Conservation (phyloP, 2,329 filamentous ascomycete species). For the Hypocreales sp. region DNA sequence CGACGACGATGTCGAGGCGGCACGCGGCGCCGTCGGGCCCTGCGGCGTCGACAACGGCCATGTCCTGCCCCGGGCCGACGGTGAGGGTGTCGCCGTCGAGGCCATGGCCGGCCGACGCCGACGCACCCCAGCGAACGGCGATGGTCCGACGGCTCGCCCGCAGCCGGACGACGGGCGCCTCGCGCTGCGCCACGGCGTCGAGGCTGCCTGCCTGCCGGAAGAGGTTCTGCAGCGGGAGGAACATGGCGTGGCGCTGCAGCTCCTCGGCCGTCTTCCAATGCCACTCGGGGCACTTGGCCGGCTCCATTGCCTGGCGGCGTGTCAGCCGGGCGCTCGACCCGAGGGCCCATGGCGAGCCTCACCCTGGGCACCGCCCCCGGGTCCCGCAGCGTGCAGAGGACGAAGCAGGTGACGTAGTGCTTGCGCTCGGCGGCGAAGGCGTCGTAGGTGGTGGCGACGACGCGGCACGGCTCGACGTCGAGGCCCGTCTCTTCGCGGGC, state of each 20-base stretch:
- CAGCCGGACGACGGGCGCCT: not conserved
- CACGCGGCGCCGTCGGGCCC: not conserved
- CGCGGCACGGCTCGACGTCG: slow-evolving; percentile 30
- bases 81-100: not conserved
- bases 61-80: not conserved
- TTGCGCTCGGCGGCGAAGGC: slow-evolving; percentile 42
- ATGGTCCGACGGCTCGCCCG: not conserved
- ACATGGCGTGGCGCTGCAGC: slow-evolving; percentile 18
- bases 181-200: slow-evolving; percentile 4
- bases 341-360: too few relatives aligned
- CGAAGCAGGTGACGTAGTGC: slow-evolving; percentile 64
- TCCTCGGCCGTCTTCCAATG: slow-evolving; percentile 29
- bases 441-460: slow-evolving; percentile 51
- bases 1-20: not conserved
- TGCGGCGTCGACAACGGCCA: not conserved
- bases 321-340: too few relatives aligned
- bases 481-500: slow-evolving; percentile 56
- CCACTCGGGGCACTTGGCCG: slow-evolving; percentile 36
- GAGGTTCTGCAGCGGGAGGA: slow-evolving; percentile 17
- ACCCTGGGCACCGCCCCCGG: slow-evolving; percentile 36
- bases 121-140: not conserved
- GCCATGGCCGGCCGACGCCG: not conserved
- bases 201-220: slow-evolving; percentile 10
- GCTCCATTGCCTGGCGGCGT: slow-evolving; percentile 25
- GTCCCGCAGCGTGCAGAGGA: slow-evolving; percentile 35